Percentiles rank a stretch among this genome's conserved stretches.
phyloP scores from a whole-genome alignment of 1,284 basidiomycete genomes.

The Coniferiporia sulphurascens region DNA sequence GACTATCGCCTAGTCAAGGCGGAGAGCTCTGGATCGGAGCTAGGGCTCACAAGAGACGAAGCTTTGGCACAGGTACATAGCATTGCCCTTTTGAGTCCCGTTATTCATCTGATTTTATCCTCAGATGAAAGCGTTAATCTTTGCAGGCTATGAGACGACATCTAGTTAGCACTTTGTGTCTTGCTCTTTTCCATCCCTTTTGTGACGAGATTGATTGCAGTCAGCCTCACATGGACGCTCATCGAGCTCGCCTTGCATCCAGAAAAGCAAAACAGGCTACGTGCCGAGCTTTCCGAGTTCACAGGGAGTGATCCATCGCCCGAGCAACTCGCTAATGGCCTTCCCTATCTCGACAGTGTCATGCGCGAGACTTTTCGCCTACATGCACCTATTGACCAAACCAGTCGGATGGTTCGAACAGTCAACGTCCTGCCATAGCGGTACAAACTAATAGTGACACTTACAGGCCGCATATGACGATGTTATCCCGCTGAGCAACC shows the following conservation, averaged over 20 bases:
- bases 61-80: constrained; percentile 49
- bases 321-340: constrained; percentile 15
- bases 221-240: constrained; percentile 12
- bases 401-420: constrained; percentile 4
- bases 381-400: constrained; percentile 10
- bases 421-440: constrained; percentile 24
- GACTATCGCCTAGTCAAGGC: constrained; percentile 42
- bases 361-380: constrained; percentile 17
- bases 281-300: constrained; percentile 14
- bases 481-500: background rate
- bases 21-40: constrained; percentile 35
- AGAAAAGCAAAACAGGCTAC: constrained; percentile 14
- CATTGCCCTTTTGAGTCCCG: background rate
- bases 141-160: constrained; percentile 29
- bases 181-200: background rate
- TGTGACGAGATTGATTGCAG: background rate
- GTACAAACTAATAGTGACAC: background rate
- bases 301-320: constrained; percentile 11
- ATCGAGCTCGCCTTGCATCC: constrained; percentile 16
- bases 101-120: background rate
- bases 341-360: constrained; percentile 20
- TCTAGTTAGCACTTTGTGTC: constrained; percentile 22
- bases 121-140: constrained; percentile 27
- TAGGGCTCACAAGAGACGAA: constrained; percentile 60
- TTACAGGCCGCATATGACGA: constrained; percentile 1